phyloP scores from a whole-genome alignment of 106 monocot genomes.

The Ottelia alismoides region DNA sequence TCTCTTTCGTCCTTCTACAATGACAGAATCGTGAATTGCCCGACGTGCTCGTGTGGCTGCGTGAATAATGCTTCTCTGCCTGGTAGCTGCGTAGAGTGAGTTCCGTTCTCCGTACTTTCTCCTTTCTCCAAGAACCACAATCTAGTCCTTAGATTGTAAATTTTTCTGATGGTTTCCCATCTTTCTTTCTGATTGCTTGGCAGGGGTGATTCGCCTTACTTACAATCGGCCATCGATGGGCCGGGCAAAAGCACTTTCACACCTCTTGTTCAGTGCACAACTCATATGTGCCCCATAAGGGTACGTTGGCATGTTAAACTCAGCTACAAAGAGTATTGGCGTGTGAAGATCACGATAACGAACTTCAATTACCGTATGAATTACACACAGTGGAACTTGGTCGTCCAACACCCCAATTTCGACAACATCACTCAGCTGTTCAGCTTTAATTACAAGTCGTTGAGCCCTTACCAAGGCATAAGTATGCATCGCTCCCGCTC shows the following conservation, averaged over 20 bases:
- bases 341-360: conserved; percentile 72
- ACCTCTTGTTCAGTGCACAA: conserved; percentile 53
- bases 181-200: neutral
- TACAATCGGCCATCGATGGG: conserved; percentile 31
- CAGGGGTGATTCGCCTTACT: conserved; percentile 19
- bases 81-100: neutral
- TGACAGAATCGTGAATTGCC: conserved; percentile 38
- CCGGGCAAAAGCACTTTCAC: conserved; percentile 40
- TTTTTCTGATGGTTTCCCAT: neutral
- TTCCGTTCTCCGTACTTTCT: neutral
- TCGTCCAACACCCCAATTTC: conserved; percentile 69
- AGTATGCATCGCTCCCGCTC: conserved; percentile 35
- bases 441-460: conserved; percentile 66
- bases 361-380: conserved; percentile 60
- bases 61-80: neutral
- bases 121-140: conserved; percentile 6
- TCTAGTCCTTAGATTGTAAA: conserved; percentile 26
- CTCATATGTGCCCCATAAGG: conserved; percentile 70
- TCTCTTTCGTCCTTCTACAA: conserved; percentile 76
- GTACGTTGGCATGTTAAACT: conserved; percentile 85
- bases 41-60: conserved; percentile 56
- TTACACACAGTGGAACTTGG: conserved; percentile 78
- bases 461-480: conserved; percentile 47
- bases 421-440: conserved; percentile 36
- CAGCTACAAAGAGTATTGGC: conserved; percentile 78